Conservation (phyloP, 2,329 filamentous ascomycete species). For the Saccharata proteae region DNA sequence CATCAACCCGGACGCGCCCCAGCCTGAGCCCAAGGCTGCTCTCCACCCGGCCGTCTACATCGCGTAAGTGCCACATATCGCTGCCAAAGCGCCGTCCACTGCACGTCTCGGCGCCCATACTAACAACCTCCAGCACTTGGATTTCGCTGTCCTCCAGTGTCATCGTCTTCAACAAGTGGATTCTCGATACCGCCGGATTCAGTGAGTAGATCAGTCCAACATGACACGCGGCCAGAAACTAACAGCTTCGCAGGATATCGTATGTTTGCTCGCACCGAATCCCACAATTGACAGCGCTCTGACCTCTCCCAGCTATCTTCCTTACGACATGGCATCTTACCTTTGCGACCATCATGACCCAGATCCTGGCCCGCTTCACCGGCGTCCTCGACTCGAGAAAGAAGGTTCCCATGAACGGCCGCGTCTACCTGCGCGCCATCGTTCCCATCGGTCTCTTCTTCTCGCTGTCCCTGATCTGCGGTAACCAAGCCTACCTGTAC, state of each 20-base stretch:
- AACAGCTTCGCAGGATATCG: constrained; percentile 31
- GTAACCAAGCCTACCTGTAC: constrained; percentile 91
- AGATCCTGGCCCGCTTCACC: constrained; percentile 82
- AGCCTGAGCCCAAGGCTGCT: constrained; percentile 51
- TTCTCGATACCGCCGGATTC: constrained; percentile 76
- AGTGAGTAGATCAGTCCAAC: constrained; percentile 39
- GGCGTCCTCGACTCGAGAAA: constrained; percentile 85
- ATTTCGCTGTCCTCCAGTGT: constrained; percentile 86
- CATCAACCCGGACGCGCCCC: constrained; percentile 64
- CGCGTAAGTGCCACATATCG: constrained; percentile 40
- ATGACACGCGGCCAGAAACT: no score
- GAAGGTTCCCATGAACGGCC: constrained; percentile 92
- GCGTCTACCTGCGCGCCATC: constrained; percentile 84
- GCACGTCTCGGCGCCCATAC: not conserved
- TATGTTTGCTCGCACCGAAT: constrained; percentile 20
- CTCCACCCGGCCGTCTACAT: constrained; percentile 84
- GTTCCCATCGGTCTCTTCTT: constrained; percentile 94
- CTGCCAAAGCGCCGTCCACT: constrained; percentile 1
- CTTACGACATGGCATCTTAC: constrained; percentile 83
- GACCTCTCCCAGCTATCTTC: constrained; percentile 51
- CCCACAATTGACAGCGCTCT: constrained; percentile 17
- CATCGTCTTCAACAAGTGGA: constrained; percentile 99
- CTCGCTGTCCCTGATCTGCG: constrained; percentile 90
- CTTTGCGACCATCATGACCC: constrained; percentile 90
- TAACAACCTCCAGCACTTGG: constrained; percentile 54